A percentile compares a stretch with the other conserved stretches of the same genome.
Evolutionary conservation across 2,329 filamentous ascomycete genomes (phyloP).

Genomic region (Calonectria leucothoes): DNA sequence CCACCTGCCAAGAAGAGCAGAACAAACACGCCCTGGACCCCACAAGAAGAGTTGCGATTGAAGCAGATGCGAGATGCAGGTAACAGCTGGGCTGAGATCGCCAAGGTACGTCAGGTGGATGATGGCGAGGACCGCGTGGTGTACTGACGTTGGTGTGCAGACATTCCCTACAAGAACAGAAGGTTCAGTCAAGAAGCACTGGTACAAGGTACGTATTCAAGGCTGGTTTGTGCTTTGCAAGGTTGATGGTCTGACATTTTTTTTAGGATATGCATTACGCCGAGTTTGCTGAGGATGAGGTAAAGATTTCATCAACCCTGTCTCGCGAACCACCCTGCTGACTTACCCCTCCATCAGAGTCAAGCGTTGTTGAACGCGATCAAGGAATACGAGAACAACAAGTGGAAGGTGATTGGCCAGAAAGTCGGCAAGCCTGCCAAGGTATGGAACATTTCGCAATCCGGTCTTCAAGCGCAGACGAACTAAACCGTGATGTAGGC

Average conservation of each 20-base stretch:
- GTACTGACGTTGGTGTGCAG: slow-evolving; percentile 56
- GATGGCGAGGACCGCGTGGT: background rate
- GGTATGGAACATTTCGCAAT: slow-evolving; percentile 45
- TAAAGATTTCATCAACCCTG: slow-evolving; percentile 56
- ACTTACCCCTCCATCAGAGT: slow-evolving; percentile 62
- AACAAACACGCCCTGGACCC: slow-evolving; percentile 99
- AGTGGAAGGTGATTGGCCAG: slow-evolving; percentile 97
- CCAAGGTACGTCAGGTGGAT: slow-evolving; percentile 79
- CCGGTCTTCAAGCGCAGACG: background rate
- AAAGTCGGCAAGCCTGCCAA: slow-evolving; percentile 99
- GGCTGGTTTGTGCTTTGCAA: background rate
- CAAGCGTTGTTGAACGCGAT: slow-evolving; percentile 89
- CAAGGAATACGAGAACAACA: slow-evolving; percentile 98
- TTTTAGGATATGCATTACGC: slow-evolving; percentile 97
- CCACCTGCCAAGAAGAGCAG: slow-evolving; percentile 88
- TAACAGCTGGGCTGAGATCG: slow-evolving; percentile 97
- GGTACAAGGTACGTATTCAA: slow-evolving; percentile 83
- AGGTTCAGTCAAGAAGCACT: slow-evolving; percentile 99
- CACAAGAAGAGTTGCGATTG: slow-evolving; percentile 89
- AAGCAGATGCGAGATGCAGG: slow-evolving; percentile 95
- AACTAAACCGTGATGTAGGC: slow-evolving; percentile 45
- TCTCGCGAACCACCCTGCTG: slow-evolving; percentile 29
- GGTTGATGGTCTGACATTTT: slow-evolving; percentile 17
- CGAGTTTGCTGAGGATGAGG: slow-evolving; percentile 97
- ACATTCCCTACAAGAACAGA: slow-evolving; percentile 94